Evolutionary conservation across 179 eudicot genomes (phyloP).

Genomic region (Vitellaria paradoxa): DNA sequence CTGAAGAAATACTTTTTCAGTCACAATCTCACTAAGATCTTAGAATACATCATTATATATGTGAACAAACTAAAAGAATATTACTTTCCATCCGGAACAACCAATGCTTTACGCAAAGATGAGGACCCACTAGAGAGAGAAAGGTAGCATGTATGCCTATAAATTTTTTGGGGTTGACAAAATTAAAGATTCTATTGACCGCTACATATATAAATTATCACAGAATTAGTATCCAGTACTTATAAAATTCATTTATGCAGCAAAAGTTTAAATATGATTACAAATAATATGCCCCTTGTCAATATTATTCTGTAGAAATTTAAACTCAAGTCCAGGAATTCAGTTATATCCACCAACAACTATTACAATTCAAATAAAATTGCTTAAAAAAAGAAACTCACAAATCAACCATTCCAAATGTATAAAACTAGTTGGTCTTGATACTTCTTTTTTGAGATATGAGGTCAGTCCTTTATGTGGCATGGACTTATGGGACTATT

Average conservation of each 20-base stretch:
- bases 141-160: not conserved
- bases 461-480: no score
- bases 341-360: not conserved
- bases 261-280: not conserved
- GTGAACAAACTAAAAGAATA: not conserved
- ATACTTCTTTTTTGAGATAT: not conserved
- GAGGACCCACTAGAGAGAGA: not conserved
- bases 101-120: not conserved
- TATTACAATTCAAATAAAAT: not conserved
- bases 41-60: no score
- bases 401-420: not conserved
- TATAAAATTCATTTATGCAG: not conserved
- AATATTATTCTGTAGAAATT: not conserved
- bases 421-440: not conserved
- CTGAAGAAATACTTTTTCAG: conserved; percentile 5
- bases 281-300: not conserved
- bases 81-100: not conserved
- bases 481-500: no score
- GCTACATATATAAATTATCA: not conserved
- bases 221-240: no score
- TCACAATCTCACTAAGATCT: conserved; percentile 8
- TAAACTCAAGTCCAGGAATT: not conserved
- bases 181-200: not conserved
- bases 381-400: not conserved
- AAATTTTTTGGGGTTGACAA: not conserved